Evolutionary conservation across 2,329 filamentous ascomycete genomes (phyloP).

Genomic region (Macrophomina tecta): DNA sequence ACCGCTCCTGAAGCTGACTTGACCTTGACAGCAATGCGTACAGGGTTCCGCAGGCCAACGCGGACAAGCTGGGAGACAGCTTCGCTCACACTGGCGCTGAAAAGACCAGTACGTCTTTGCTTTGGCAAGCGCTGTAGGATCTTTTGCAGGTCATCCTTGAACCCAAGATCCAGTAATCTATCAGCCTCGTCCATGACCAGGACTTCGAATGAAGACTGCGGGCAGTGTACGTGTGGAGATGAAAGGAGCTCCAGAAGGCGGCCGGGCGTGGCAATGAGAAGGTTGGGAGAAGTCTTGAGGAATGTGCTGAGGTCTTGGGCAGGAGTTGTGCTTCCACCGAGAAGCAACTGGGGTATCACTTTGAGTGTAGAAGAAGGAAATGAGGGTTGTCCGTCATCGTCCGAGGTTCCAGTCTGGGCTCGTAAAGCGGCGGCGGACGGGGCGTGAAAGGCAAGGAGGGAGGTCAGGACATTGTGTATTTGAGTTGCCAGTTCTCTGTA

Average conservation of each 20-base stretch:
- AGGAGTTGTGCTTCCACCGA: constrained; percentile 80
- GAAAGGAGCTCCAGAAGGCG: constrained; percentile 85
- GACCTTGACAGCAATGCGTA: constrained; percentile 93
- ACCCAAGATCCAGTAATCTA: constrained; percentile 87
- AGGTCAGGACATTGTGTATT: constrained; percentile 80
- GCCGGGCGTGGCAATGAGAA: constrained; percentile 89
- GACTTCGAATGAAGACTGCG: constrained; percentile 87
- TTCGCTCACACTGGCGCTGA: constrained; percentile 95
- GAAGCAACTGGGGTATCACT: constrained; percentile 83
- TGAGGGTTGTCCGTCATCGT: constrained; percentile 47
- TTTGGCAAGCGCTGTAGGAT: constrained; percentile 88
- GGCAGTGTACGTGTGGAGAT: constrained; percentile 85
- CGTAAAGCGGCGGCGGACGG: constrained; percentile 74
- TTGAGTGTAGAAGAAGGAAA: constrained; percentile 58
- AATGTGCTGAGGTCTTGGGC: constrained; percentile 88
- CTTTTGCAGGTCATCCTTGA: constrained; percentile 86
- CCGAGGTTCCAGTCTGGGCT: constrained; percentile 51
- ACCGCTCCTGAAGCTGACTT: constrained; percentile 68
- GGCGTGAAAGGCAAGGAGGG: constrained; percentile 80
- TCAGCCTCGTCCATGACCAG: constrained; percentile 96
- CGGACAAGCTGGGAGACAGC: constrained; percentile 92
- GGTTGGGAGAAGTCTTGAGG: constrained; percentile 81
- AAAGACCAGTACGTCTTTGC: constrained; percentile 89
- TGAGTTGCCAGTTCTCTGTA: constrained; percentile 84
- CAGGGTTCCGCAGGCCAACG: constrained; percentile 89